Conservation (phyloP, 2,329 filamentous ascomycete genomes). For the Neofusicoccum laricinum region DNA sequence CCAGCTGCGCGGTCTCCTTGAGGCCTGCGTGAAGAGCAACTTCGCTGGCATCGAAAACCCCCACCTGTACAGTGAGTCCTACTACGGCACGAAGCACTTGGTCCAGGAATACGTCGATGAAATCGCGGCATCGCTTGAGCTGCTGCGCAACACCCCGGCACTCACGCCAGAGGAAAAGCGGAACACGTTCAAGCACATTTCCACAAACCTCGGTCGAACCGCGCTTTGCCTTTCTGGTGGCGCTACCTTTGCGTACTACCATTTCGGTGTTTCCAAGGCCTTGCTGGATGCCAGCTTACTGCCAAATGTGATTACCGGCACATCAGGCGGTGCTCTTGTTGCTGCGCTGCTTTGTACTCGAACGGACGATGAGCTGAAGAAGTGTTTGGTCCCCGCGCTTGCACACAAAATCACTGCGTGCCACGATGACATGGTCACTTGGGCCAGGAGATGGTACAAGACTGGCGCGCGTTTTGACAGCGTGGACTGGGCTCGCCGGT, state of each 20-base stretch:
- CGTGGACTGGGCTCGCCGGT: conserved; percentile 81
- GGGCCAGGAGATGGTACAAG: conserved; percentile 82
- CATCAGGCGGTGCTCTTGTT: conserved; percentile 87
- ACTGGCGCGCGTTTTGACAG: conserved; percentile 94
- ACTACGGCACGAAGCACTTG: conserved; percentile 93
- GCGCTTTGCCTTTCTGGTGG: conserved; percentile 91
- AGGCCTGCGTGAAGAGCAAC: conserved; percentile 95
- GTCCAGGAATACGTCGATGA: conserved; percentile 91
- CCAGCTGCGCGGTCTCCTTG: conserved; percentile 73
- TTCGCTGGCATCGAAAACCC: conserved; percentile 95
- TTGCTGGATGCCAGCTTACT: conserved; percentile 81
- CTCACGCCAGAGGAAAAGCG: conserved; percentile 73
- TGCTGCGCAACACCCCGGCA: conserved; percentile 66
- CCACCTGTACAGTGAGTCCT: conserved; percentile 93
- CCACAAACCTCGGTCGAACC: conserved; percentile 88
- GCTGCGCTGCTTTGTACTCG: conserved; percentile 84
- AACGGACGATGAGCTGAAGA: conserved; percentile 85
- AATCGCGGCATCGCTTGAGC: conserved; percentile 64
- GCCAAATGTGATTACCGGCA: conserved; percentile 93
- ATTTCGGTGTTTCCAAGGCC: conserved; percentile 89
- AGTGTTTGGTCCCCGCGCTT: conserved; percentile 82
- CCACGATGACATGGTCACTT: conserved; percentile 70
- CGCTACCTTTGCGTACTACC: conserved; percentile 93
- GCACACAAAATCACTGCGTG: conserved; percentile 82
- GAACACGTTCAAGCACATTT: conserved; percentile 78